phyloP scores from a whole-genome alignment of 2,329 filamentous ascomycete genomes.

The Penicillium digitatum region DNA sequence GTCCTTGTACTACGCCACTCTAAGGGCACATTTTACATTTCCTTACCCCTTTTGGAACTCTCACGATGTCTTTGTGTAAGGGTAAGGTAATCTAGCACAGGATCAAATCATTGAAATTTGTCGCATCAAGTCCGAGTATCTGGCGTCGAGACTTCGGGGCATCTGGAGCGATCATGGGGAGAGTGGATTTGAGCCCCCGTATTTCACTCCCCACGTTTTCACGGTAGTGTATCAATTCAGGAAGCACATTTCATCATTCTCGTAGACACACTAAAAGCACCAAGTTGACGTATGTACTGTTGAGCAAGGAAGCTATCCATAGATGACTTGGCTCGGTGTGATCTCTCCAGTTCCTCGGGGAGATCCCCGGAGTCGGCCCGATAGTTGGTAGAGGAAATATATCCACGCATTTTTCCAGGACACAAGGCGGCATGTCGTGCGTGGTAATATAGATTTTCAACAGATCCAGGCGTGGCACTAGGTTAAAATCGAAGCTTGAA shows the following conservation, averaged over 20 bases:
- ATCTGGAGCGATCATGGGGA: constrained; percentile 4
- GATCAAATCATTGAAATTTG: not conserved
- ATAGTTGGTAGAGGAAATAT: not conserved
- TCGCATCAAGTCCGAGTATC: constrained; percentile 4
- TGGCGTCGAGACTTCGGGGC: not conserved
- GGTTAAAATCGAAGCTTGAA: not conserved
- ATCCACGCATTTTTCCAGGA: not conserved
- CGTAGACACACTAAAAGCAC: not conserved
- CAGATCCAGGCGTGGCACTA: not conserved
- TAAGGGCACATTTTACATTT: constrained; percentile 1
- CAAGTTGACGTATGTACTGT: not conserved
- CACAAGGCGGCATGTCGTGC: not conserved
- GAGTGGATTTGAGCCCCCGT: not conserved
- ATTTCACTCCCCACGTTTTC: constrained; percentile 4
- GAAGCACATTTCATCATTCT: not conserved
- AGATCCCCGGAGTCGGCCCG: constrained; percentile 1
- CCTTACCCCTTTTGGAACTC: not conserved
- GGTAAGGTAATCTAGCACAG: not conserved
- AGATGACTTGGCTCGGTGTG: not conserved
- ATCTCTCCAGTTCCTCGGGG: not conserved
- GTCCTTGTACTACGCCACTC: constrained; percentile 9
- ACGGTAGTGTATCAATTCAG: not conserved
- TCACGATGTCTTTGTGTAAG: constrained; percentile 7
- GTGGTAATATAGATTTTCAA: not conserved
- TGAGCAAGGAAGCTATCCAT: too few relatives aligned